Percentiles rank a stretch among this genome's conserved stretches.
Conservation (phyloP, 78 protist species). For the Dictyostelium citrinum region DNA sequence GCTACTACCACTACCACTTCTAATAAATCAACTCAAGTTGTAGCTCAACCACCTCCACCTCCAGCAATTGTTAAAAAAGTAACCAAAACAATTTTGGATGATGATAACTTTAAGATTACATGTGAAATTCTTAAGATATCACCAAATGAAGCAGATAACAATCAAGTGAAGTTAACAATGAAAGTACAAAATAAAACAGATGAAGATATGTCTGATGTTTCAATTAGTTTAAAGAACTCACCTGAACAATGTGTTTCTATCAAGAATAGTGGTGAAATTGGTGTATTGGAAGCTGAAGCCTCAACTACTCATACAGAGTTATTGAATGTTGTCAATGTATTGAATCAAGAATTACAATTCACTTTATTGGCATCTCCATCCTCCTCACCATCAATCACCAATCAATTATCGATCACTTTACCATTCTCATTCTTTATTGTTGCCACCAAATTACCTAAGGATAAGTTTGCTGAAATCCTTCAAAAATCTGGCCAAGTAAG, state of each 20-base stretch:
- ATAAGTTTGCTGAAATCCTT: constrained; percentile 65
- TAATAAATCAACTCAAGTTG: not conserved
- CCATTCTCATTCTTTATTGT: constrained; percentile 32
- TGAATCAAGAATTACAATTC: not conserved
- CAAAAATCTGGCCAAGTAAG: constrained; percentile 42
- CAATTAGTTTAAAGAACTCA: not conserved
- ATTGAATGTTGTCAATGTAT: not conserved
- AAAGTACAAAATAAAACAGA: constrained; percentile 55
- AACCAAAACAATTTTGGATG: not conserved
- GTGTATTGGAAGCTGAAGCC: constrained; percentile 37
- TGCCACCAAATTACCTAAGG: constrained; percentile 17
- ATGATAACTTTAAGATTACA: not conserved
- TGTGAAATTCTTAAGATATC: not conserved
- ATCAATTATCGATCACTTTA: not conserved
- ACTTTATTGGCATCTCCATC: constrained; percentile 20
- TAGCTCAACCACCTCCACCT: not conserved
- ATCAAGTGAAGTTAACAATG: constrained; percentile 29
- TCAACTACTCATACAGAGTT: not conserved
- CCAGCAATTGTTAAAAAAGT: constrained; percentile 16
- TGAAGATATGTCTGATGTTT: constrained; percentile 64
- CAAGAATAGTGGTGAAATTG: constrained; percentile 40
- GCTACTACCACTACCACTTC: not conserved
- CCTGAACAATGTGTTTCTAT: not conserved
- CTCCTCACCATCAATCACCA: not conserved
- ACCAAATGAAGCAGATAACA: not conserved